Conservation (phyloP, 176 grass and related monocot genomes). For the Alopecurus myosuroides region DNA sequence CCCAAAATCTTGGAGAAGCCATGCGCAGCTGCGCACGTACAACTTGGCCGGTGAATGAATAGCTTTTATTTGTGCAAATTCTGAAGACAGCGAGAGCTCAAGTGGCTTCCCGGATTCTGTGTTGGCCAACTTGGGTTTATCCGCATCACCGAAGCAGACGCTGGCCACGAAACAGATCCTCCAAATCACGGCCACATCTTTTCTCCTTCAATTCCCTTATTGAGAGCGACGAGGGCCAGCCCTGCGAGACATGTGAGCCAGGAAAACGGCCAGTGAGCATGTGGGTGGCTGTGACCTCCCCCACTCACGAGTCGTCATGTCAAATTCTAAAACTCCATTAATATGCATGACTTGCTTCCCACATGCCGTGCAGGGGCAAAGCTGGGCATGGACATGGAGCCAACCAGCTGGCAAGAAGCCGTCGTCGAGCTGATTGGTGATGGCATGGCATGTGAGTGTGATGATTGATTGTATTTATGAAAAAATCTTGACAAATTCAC, state of each 20-base stretch:
- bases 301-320: neutral
- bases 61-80: neutral
- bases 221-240: neutral
- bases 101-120: neutral
- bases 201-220: neutral
- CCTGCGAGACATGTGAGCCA: neutral
- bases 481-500: neutral
- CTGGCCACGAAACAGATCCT: constrained; percentile 17
- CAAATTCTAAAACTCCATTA: neutral
- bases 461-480: neutral
- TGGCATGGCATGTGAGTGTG: neutral
- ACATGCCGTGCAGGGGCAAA: neutral
- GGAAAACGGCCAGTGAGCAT: neutral
- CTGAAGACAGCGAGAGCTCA: neutral
- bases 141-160: neutral
- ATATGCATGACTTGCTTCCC: neutral
- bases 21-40: neutral
- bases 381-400: neutral
- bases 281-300: neutral
- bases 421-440: neutral
- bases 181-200: constrained; percentile 7
- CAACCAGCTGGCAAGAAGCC: neutral
- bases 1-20: neutral
- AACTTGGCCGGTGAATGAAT: neutral
- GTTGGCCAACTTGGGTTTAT: neutral